phyloP scores from a whole-genome alignment of 352 stramenopile species.

The Pythium sp. region DNA sequence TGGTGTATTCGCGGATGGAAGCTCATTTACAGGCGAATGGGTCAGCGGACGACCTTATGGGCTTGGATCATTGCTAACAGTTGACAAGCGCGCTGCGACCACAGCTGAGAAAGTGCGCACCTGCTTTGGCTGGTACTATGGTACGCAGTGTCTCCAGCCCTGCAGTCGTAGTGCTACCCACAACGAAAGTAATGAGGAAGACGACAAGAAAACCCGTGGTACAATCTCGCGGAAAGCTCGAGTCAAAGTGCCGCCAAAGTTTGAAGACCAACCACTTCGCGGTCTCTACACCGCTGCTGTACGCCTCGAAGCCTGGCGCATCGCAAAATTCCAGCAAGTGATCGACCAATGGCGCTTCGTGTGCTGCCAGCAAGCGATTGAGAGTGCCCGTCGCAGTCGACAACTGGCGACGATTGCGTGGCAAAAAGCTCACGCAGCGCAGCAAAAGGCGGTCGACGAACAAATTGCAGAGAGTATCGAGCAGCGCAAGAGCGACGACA shows the following conservation, averaged over 20 bases:
- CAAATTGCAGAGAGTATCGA: slow-evolving; percentile 22
- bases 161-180: slow-evolving; percentile 7
- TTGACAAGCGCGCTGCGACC: neutral
- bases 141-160: slow-evolving; percentile 32
- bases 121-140: slow-evolving; percentile 47
- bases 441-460: slow-evolving; percentile 30
- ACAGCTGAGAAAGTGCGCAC: neutral
- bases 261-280: slow-evolving; percentile 25
- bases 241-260: slow-evolving; percentile 8
- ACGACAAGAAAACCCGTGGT: slow-evolving; percentile 1
- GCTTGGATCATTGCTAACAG: slow-evolving; percentile 28
- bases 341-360: slow-evolving; percentile 27
- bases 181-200: slow-evolving; percentile 17
- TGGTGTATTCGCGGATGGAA: slow-evolving; percentile 39
- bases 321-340: slow-evolving; percentile 15
- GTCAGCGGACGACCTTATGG: slow-evolving; percentile 27
- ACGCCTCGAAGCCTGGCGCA: slow-evolving; percentile 24
- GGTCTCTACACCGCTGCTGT: slow-evolving; percentile 26
- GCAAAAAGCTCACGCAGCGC: slow-evolving; percentile 20
- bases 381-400: slow-evolving; percentile 12
- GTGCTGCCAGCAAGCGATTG: slow-evolving; percentile 21
- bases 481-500: slow-evolving; percentile 14
- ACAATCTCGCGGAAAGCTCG: slow-evolving; percentile 9
- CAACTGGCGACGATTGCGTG: slow-evolving; percentile 15
- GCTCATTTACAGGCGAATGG: slow-evolving; percentile 43